phyloP scores from a whole-genome alignment of 2,329 filamentous ascomycete genomes.

The Calonectria leucothoes region DNA sequence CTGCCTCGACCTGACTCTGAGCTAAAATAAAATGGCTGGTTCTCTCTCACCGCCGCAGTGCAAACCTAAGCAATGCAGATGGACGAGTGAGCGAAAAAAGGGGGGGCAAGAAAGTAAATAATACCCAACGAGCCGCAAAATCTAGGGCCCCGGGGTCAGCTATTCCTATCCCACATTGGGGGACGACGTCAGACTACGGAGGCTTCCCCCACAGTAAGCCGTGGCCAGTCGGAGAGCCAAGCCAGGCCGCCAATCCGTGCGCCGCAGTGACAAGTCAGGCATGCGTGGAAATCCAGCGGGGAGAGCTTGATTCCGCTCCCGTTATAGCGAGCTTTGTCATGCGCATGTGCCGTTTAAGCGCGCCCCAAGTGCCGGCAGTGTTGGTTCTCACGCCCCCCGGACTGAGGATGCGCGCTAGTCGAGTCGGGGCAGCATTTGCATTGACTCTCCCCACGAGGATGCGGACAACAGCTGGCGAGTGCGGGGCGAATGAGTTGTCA shows the following conservation, averaged over 20 bases:
- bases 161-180: neutral
- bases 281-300: neutral
- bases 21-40: neutral
- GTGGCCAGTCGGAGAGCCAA: neutral
- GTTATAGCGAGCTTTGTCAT: neutral
- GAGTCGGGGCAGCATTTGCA: neutral
- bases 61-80: neutral
- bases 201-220: conserved; percentile 6
- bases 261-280: neutral
- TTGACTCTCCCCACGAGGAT: neutral
- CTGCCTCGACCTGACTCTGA: neutral
- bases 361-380: neutral
- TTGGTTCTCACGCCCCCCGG: neutral
- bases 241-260: neutral
- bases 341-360: neutral
- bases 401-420: neutral
- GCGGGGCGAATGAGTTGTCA: neutral
- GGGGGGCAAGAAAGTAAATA: no score
- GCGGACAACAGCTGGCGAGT: neutral
- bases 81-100: neutral
- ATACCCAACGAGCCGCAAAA: neutral
- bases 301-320: neutral
- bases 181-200: neutral
- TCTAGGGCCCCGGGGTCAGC: neutral
- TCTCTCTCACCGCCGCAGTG: neutral